These are phyloP conservation scores for Amanita rubescens DNA, from an alignment of 768 basidiomycete genomes.

Conservation along the genomic window DNA sequence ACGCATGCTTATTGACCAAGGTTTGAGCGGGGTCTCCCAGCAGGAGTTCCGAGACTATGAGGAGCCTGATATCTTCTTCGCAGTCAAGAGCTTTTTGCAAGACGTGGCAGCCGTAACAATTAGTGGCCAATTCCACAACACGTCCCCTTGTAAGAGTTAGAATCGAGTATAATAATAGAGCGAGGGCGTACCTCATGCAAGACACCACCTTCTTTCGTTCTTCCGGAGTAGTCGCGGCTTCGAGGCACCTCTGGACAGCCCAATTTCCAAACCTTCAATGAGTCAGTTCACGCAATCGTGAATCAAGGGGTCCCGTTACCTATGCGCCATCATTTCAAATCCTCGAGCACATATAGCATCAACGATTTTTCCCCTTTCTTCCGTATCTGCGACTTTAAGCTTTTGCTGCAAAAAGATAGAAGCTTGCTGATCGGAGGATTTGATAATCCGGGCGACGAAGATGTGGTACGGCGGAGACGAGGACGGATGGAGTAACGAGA, in stretches of 20 bases:
- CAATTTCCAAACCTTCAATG: slow-evolving; percentile 76
- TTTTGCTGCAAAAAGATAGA: slow-evolving; percentile 89
- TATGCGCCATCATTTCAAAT: slow-evolving; percentile 90
- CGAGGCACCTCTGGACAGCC: slow-evolving; percentile 84
- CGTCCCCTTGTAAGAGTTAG: slow-evolving; percentile 45
- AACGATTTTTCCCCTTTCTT: slow-evolving; percentile 76
- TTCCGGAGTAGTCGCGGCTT: slow-evolving; percentile 66
- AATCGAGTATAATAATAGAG: neutral
- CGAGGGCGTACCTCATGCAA: slow-evolving; percentile 67
- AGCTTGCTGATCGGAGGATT: slow-evolving; percentile 85
- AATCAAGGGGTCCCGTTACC: slow-evolving; percentile 30
- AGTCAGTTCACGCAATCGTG: neutral
- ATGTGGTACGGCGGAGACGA: slow-evolving; percentile 78
- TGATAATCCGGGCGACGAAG: slow-evolving; percentile 81
- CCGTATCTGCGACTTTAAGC: slow-evolving; percentile 74
- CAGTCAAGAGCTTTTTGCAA: slow-evolving; percentile 87
- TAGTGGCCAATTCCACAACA: slow-evolving; percentile 80
- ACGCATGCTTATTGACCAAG: slow-evolving; percentile 84
- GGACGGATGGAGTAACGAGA: slow-evolving; percentile 78
- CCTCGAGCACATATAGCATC: slow-evolving; percentile 81
- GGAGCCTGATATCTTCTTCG: slow-evolving; percentile 76
- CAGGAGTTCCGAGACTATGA: slow-evolving; percentile 81
- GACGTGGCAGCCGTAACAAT: slow-evolving; percentile 87
- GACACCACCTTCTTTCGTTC: slow-evolving; percentile 74
- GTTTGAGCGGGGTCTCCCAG: slow-evolving; percentile 82